Base-by-base conservation (phyloP, 1,284 basidiomycete genomes). In the Ustilago bromivora region DNA sequence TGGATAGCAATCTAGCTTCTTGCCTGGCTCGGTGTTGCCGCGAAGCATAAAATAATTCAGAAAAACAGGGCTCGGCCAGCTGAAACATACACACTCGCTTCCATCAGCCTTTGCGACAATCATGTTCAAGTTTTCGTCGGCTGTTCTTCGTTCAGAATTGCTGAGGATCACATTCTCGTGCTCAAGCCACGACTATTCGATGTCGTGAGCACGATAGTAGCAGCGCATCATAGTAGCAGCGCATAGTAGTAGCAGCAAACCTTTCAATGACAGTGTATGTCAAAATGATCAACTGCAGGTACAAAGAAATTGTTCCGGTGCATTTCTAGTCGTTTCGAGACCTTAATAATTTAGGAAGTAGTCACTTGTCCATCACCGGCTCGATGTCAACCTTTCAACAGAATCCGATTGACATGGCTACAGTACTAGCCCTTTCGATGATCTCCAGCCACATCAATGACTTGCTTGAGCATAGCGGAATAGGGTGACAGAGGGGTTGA, bases 71-170 rank as follows among this genome's bases (percentile, higher is more conserved):
- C 54, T 57, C 43, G 53, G 43, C 41, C 41, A 57, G 6, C 49
- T 60, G 65, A 61, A 35, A 67, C 59, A 61, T 57, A 49, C 47
- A 66, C 65, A 10, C 49, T 60, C 17, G 8, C 15, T 40, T 54
- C 49, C 23, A 32, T 31, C 57, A 12, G 56, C 52, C 41, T 55
- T 35, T 47, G 41, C 60, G 40, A 61, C 31, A 11, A 61, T 17
- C 28, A 11, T 19, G 38, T n/a, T 57, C 55, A 57, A n/a, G 10
- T 23, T 15, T 57, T 41, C n/a, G 15, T 23, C 38, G 10, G 7
- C 19, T 12, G 7, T 46, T 46, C 43, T 8, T 46, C 23, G 23
- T 28, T 28, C 23, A 28, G 23, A 28, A 28, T 28, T 3, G 23
- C 23, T 28, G 23, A 28, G 23, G 23, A 28, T 28, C 23, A 3